These are phyloP conservation scores for Solanum chmielewskii DNA, from an alignment of 257 asterid genomes.

Conservation along the genomic window DNA sequence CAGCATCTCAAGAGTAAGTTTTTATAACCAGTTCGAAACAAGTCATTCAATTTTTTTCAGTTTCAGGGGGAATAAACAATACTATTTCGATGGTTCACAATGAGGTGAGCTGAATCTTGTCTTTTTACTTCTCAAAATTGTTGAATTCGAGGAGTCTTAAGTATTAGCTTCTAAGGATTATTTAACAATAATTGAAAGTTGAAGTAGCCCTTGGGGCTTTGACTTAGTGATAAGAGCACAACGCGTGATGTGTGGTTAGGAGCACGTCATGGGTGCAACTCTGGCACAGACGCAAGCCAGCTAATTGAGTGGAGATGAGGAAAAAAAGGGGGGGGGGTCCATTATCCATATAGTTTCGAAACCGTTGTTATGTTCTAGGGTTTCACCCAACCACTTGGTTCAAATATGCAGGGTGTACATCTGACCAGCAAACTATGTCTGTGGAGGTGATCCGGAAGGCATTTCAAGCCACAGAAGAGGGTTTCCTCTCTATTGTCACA, in stretches of 20 bases:
- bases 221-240: neutral
- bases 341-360: neutral
- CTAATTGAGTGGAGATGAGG: neutral
- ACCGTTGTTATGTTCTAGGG: neutral
- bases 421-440: conserved; percentile 47
- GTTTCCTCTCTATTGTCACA: conserved; percentile 39
- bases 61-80: neutral
- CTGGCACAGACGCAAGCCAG: neutral
- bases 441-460: conserved; percentile 53
- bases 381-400: neutral
- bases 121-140: neutral
- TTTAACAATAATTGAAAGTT: neutral
- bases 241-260: neutral
- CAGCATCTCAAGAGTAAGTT: conserved; percentile 58
- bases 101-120: neutral
- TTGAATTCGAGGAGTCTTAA: neutral
- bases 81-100: neutral
- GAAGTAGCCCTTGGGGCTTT: neutral
- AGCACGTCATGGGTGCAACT: neutral
- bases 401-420: conserved; percentile 30
- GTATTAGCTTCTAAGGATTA: neutral
- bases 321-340: neutral
- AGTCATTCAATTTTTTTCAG: neutral
- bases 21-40: neutral
- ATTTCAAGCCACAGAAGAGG: conserved; percentile 64